These are phyloP conservation scores for Alternaria metachromatica DNA, from an alignment of 2,329 filamentous ascomycete genomes.

Conservation along the genomic window DNA sequence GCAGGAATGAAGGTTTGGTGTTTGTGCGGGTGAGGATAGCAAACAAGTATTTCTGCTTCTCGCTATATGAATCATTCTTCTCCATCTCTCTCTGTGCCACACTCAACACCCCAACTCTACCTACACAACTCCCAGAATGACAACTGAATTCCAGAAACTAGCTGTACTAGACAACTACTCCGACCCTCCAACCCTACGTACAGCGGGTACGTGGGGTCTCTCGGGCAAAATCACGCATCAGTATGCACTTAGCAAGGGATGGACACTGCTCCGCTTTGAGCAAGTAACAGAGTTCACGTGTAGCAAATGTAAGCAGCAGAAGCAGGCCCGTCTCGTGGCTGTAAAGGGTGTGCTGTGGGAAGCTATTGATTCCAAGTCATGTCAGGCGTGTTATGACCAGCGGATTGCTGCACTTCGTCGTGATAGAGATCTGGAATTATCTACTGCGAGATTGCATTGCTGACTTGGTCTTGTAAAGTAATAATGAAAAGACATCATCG, in stretches of 20 bases:
- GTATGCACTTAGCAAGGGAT: neutral
- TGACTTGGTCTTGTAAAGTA: neutral
- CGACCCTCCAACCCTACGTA: neutral
- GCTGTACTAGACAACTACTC: no score
- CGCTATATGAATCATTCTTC: no score
- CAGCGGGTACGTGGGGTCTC: neutral
- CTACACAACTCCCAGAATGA: neutral
- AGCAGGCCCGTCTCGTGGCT: neutral
- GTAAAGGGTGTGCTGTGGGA: neutral
- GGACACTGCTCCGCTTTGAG: neutral
- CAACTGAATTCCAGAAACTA: no score
- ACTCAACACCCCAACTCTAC: neutral
- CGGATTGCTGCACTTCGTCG: neutral
- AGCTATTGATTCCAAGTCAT: neutral
- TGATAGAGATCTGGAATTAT: neutral
- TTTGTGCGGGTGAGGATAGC: no score
- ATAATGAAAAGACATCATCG: neutral
- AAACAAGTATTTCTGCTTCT: no score
- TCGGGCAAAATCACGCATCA: neutral
- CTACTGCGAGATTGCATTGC: neutral
- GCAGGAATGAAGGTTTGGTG: no score
- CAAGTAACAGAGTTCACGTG: neutral
- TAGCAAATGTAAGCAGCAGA: neutral
- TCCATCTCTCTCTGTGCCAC: neutral
- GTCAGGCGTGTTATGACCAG: neutral